Evolutionary conservation across 164 flowering plant genomes (phyloP), one percentile per base, ranked within the genome.

Genomic region (Stephania japonica): DNA sequence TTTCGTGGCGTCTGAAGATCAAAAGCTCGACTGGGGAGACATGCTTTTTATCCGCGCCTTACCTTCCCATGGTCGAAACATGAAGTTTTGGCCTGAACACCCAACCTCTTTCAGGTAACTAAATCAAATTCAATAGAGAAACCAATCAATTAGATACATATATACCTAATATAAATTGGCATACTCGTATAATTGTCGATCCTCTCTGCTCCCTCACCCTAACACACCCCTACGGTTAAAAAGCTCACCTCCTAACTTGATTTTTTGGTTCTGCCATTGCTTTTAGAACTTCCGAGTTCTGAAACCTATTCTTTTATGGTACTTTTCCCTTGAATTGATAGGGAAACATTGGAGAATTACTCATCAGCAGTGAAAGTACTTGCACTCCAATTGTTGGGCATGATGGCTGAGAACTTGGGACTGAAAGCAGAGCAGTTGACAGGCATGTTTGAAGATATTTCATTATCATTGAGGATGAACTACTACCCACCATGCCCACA

Each of bases 11-110:
- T 72, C 74, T 13, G 56, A 72, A 7, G 74, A 72, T 19, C 75
- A 72, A 63, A 72, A 72, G 27, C 75, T 72, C 1, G 75, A 72
- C 32, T 72, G 75, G 75, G 75, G 68, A 23, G 75, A 72, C 21
- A 72, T 64, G 56, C 25, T 64, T 24, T 72, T 23, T 68, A 12
- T 72, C 13, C 5, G 19, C 26, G 43, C 68, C n/a, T 53, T n/a
- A 10, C 73, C 73, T 18, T 8, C n/a, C 23, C 16, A 6, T n/a
- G 49, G 18, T 18, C 38, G 73, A 38, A 70, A 56, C 42, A 65
- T 65, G 68, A 65, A 10, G 32, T 13, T 26, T 18, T 65, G 68
- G 68, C 68, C 68, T 1, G 32, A 11, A 6, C 6, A 65, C 68
- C 68, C 68, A 6, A 26, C 19, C 32, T 10, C 41, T 10, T 65